Percentiles rank a stretch among this genome's conserved stretches.
phyloP scores from a whole-genome alignment of 2,329 filamentous ascomycete species.

The Scedosporium minutisporum region DNA sequence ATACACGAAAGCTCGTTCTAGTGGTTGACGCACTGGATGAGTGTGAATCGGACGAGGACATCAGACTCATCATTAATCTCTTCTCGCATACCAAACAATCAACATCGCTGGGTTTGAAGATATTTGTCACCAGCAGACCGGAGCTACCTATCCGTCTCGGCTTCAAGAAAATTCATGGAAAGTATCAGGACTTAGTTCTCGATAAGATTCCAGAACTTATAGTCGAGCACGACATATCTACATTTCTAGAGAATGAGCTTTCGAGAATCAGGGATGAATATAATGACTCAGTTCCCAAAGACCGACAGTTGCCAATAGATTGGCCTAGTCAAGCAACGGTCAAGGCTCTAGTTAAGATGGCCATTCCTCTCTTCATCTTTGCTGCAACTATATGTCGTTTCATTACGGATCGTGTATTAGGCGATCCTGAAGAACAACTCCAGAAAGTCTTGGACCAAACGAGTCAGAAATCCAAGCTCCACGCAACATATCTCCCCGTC shows the following conservation, averaged over 20 bases:
- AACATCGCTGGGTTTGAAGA: slow-evolving; percentile 13
- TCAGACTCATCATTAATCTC: background rate
- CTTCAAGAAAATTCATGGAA: slow-evolving; percentile 19
- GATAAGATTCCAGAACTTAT: slow-evolving; percentile 19
- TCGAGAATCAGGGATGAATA: background rate
- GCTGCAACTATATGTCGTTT: slow-evolving; percentile 19
- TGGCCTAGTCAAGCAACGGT: slow-evolving; percentile 7
- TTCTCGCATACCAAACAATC: background rate
- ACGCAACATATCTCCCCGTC: slow-evolving; percentile 7
- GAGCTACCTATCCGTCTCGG: slow-evolving; percentile 23
- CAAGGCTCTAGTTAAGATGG: slow-evolving; percentile 14
- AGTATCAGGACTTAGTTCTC: slow-evolving; percentile 22
- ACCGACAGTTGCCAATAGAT: background rate
- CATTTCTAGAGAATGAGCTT: background rate
- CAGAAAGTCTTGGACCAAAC: slow-evolving; percentile 7
- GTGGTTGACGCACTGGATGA: slow-evolving; percentile 25
- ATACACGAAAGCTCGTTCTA: slow-evolving; percentile 10
- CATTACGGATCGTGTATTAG: slow-evolving; percentile 8
- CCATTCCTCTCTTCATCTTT: slow-evolving; percentile 21
- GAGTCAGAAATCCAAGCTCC: background rate
- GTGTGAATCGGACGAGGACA: slow-evolving; percentile 17
- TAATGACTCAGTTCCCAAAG: background rate
- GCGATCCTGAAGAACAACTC: slow-evolving; percentile 9
- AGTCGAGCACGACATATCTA: slow-evolving; percentile 23
- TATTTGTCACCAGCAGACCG: slow-evolving; percentile 30